Conservation (phyloP, 2,329 filamentous ascomycete species). For the Apiospora kogelbergensis region DNA sequence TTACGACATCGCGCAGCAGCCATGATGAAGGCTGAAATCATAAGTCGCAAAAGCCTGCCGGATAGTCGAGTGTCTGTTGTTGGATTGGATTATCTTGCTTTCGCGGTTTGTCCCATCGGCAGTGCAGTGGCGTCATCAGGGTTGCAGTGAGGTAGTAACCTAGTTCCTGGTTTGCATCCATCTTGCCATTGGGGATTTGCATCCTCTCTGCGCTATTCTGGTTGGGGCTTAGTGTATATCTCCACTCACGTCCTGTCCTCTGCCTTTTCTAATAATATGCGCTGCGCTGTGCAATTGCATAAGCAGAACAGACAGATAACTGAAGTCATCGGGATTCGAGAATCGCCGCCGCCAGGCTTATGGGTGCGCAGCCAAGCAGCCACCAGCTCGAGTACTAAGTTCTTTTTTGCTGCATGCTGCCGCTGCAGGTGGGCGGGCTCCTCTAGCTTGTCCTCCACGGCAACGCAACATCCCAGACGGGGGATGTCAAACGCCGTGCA, state of each 20-base stretch:
- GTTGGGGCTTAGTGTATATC: background rate
- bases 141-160: background rate
- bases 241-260: background rate
- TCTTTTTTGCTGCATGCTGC: background rate
- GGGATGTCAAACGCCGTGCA: background rate
- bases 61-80: background rate
- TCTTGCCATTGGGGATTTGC: background rate
- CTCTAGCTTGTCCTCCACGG: background rate
- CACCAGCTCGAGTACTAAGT: background rate
- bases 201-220: background rate
- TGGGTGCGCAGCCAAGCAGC: background rate
- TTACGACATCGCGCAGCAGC: slow-evolving; percentile 1
- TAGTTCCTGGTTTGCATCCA: slow-evolving; percentile 2
- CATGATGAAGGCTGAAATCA: background rate
- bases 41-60: background rate
- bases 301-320: too few species aligned
- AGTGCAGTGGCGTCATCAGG: background rate
- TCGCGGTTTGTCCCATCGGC: background rate
- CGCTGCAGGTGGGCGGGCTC: background rate
- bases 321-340: background rate
- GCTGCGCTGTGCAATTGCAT: background rate
- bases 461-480: background rate
- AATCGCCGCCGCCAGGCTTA: background rate
- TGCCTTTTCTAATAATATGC: background rate
- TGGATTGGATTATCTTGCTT: background rate